Evolutionary conservation across 805 yeast genomes (phyloP).

Genomic region (Candida sithepensis): DNA sequence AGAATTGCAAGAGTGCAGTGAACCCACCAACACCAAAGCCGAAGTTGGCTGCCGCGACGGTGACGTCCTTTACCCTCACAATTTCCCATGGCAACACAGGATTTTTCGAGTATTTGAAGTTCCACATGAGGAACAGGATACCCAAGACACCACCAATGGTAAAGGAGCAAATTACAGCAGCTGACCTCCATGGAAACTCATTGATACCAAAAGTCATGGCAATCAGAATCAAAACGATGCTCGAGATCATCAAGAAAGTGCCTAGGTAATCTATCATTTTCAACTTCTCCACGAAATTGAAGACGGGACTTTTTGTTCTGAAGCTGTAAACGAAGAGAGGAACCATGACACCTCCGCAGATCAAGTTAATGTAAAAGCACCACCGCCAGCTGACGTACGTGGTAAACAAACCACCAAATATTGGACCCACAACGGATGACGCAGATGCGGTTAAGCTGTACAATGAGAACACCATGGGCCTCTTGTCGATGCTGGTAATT

Average conservation of each 20-base stretch:
- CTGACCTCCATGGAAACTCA: slow-evolving; percentile 50
- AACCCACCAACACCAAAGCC: slow-evolving; percentile 38
- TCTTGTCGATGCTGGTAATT: slow-evolving; percentile 40
- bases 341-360: slow-evolving; percentile 53
- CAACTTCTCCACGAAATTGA: slow-evolving; percentile 36
- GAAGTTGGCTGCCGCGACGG: slow-evolving; percentile 36
- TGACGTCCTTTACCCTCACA: slow-evolving; percentile 29
- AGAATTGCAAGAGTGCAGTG: slow-evolving; percentile 34
- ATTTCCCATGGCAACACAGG: slow-evolving; percentile 47
- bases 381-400: slow-evolving; percentile 62
- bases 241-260: slow-evolving; percentile 38
- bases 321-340: slow-evolving; percentile 37
- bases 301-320: slow-evolving; percentile 45
- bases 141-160: slow-evolving; percentile 40
- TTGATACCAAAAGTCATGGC: slow-evolving; percentile 56
- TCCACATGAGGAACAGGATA: slow-evolving; percentile 36
- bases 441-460: slow-evolving; percentile 43
- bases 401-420: slow-evolving; percentile 65
- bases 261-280: slow-evolving; percentile 48
- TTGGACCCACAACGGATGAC: slow-evolving; percentile 57
- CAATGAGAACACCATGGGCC: slow-evolving; percentile 37
- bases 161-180: slow-evolving; percentile 46
- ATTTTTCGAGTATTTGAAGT: slow-evolving; percentile 37
- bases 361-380: slow-evolving; percentile 68
- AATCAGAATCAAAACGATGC: slow-evolving; percentile 44